These are phyloP conservation scores for Colletotrichum scovillei DNA, from an alignment of 2,329 filamentous ascomycete genomes.

Conservation along the genomic window DNA sequence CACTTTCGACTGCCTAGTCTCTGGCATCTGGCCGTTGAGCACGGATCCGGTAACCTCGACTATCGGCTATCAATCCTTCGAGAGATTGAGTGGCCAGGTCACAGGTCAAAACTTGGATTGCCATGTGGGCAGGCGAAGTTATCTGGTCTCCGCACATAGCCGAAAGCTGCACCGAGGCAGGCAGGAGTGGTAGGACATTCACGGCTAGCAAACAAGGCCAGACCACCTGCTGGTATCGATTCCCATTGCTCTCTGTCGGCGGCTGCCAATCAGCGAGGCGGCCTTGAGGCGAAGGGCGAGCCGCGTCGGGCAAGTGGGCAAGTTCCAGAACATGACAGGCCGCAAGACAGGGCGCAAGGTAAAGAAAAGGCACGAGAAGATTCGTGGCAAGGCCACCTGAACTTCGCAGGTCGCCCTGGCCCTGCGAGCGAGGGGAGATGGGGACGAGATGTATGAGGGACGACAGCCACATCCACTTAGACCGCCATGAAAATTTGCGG, in stretches of 20 bases:
- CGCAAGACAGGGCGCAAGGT: not conserved
- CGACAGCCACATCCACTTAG: not conserved
- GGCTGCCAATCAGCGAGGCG: not conserved
- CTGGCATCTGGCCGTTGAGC: not conserved
- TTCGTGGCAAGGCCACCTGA: conserved; percentile 30
- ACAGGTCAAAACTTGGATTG: not conserved
- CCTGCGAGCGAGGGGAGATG: conserved; percentile 16
- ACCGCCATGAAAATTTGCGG: conserved; percentile 1
- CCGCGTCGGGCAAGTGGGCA: not conserved
- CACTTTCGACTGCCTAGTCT: conserved; percentile 11
- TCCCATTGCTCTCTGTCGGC: not conserved
- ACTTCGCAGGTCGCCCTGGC: conserved; percentile 28
- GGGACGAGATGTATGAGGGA: not conserved
- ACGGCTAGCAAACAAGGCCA: not conserved
- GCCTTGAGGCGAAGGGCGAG: not conserved
- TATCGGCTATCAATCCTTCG: not conserved
- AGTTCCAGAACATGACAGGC: not conserved
- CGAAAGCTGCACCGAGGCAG: not conserved
- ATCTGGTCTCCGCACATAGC: not conserved
- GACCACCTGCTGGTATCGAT: not conserved
- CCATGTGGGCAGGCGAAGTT: not conserved
- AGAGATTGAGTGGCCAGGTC: not conserved
- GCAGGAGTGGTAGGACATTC: not conserved
- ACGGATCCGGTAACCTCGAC: not conserved
- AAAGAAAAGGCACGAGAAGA: conserved; percentile 8